phyloP scores from a whole-genome alignment of 2,329 filamentous ascomycete genomes.

The Beauveria caledonica region DNA sequence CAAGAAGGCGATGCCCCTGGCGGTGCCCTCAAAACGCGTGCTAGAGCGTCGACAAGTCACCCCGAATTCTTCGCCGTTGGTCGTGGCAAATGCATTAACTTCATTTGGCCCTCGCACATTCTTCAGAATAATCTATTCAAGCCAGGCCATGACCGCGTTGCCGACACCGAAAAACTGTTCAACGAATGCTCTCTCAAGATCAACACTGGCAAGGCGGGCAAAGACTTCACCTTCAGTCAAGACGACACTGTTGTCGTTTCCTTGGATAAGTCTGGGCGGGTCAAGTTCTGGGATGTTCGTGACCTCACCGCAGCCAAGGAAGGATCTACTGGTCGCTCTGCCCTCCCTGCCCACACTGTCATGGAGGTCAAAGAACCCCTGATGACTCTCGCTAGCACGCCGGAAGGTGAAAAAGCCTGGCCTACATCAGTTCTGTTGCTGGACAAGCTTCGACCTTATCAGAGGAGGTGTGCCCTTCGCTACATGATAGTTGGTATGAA shows the following conservation, averaged over 20 bases:
- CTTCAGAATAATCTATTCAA: slow-evolving; percentile 57
- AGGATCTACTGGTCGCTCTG: slow-evolving; percentile 40
- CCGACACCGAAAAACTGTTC: slow-evolving; percentile 82
- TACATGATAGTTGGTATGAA: slow-evolving; percentile 98
- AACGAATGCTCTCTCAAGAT: slow-evolving; percentile 86
- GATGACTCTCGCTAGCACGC: slow-evolving; percentile 78
- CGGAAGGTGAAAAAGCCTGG: slow-evolving; percentile 87
- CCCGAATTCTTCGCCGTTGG: slow-evolving; percentile 93
- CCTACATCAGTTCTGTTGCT: slow-evolving; percentile 93
- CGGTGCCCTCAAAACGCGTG: slow-evolving; percentile 90
- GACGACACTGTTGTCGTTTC: slow-evolving; percentile 93
- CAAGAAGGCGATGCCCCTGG: slow-evolving; percentile 87
- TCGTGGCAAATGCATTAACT: slow-evolving; percentile 90
- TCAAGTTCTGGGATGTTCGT: slow-evolving; percentile 98
- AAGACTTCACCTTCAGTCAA: slow-evolving; percentile 96
- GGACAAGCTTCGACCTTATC: slow-evolving; percentile 90
- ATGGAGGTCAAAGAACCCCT: slow-evolving; percentile 80
- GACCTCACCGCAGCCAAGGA: slow-evolving; percentile 55
- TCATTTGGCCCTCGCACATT: slow-evolving; percentile 64
- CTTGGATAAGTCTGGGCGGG: slow-evolving; percentile 88
- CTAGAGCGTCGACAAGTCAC: slow-evolving; percentile 79
- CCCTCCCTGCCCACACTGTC: slow-evolving; percentile 46
- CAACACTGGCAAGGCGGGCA: slow-evolving; percentile 93
- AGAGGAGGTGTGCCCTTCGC: slow-evolving; percentile 79
- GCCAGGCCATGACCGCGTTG: slow-evolving; percentile 55